Evolutionary conservation across 108 stramenopile species (phyloP), one percentile per base, ranked within the genome.

Genomic region (Bacterosira constricta): DNA sequence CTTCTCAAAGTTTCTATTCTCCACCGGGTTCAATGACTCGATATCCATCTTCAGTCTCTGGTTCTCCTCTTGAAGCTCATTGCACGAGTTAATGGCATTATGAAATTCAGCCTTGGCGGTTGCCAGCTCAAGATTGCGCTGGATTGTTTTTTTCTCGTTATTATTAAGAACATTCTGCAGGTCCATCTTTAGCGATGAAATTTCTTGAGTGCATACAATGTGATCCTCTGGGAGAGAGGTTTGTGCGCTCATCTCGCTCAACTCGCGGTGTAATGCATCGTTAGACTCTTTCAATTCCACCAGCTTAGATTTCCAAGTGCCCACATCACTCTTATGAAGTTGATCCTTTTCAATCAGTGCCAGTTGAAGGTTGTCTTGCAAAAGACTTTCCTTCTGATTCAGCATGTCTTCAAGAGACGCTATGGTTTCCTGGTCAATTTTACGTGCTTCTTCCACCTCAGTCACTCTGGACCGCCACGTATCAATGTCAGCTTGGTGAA

Each of bases 1-100:
- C 44, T 73, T 73, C 47, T 80, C 71, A 52, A 72, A 80, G 23
- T 80, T 65, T 18, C 20, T 32, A 13, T 64, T 62, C 18, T 66
- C 42, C 15, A 31, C 55, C 4, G 79, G 41, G n/a, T 18, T 39
- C 15, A 67, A 53, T n/a, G 57, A 13, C 7, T 72, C 38, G 1
- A 80, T 66, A 10, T 72, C 64, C 8, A 18, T 36, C 38, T 80
- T 80, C 0, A 72, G 45, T 6, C 35, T 50, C 63, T 73, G 18
- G 31, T 80, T 80, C 49, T 80, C 79, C 21, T 67, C 72, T 30
- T 59, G 64, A 4, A 80, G 47, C 20, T 47, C 49, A 52, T 72
- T 52, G 38, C 72, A 25, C 10, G 71, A 50, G 34, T 66, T 51
- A 34, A 73, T 26, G 26, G 71, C 79, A 38, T 66, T 80, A 15